phyloP scores from a whole-genome alignment of 371 early-diverging fungal genomes.

The Nosema granulosis region DNA sequence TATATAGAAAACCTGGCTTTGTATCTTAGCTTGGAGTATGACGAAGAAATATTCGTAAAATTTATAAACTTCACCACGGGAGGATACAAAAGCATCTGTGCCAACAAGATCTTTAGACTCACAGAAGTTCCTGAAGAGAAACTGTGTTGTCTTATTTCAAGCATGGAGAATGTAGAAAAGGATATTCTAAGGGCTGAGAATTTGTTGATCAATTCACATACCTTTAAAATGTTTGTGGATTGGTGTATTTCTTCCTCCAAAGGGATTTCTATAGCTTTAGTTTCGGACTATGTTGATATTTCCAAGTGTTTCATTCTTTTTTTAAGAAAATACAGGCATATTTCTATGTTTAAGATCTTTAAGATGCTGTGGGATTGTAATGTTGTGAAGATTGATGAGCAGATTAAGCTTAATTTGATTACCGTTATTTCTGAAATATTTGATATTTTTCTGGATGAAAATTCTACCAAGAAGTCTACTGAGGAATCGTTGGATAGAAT shows the following conservation, averaged over 20 bases:
- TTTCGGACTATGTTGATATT: conserved; percentile 33
- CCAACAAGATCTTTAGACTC: conserved; percentile 7
- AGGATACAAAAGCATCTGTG: conserved; percentile 18
- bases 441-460: background rate
- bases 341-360: conserved; percentile 9
- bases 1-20: conserved; percentile 45
- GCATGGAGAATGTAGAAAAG: conserved; percentile 9
- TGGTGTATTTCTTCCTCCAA: conserved; percentile 29
- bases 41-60: conserved; percentile 25
- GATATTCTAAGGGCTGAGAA: conserved; percentile 5
- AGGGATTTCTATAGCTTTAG: background rate
- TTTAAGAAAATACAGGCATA: background rate
- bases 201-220: background rate
- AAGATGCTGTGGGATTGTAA: background rate
- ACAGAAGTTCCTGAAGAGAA: background rate
- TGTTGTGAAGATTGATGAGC: background rate
- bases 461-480: background rate
- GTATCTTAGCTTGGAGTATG: conserved; percentile 28
- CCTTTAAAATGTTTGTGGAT: background rate
- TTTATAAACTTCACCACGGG: background rate
- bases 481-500: background rate
- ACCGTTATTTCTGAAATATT: background rate
- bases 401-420: background rate
- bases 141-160: background rate
- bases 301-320: conserved; percentile 16